Evolutionary conservation across 306 rosid species (phyloP).

Genomic region (Glycine latifolia): DNA sequence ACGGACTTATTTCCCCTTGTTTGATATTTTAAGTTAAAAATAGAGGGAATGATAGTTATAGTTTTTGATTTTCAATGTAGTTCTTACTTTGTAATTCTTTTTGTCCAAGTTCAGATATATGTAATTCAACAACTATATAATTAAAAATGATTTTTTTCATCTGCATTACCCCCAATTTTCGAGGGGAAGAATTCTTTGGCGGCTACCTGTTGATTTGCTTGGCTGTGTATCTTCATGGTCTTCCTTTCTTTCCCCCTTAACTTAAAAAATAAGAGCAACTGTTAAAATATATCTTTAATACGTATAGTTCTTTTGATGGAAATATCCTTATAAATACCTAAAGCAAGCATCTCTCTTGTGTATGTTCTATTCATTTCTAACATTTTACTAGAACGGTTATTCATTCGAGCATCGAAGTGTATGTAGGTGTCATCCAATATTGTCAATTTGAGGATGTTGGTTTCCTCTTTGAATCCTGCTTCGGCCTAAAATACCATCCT

Average conservation of each 20-base stretch:
- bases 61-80: neutral
- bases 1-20: conserved; percentile 13
- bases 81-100: neutral
- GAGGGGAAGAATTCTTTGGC: neutral
- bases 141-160: neutral
- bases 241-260: neutral
- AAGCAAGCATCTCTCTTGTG: too few species aligned
- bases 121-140: conserved; percentile 15
- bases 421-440: too few species aligned
- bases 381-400: too few species aligned
- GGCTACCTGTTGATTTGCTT: neutral
- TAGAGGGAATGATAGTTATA: neutral
- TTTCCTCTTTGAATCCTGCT: too few species aligned
- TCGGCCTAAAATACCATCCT: too few species aligned
- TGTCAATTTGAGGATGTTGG: too few species aligned
- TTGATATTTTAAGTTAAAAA: neutral
- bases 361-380: too few species aligned
- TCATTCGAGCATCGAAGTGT: too few species aligned
- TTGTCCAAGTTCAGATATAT: neutral
- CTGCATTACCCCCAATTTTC: neutral
- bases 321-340: too few species aligned
- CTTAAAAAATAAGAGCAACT: too few species aligned
- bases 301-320: too few species aligned
- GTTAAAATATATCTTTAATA: neutral
- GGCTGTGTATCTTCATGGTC: neutral